A percentile compares a stretch with the other conserved stretches of the same genome.
phyloP scores from a whole-genome alignment of 2,329 filamentous ascomycete species.

The Cryphonectria carpinicola region DNA sequence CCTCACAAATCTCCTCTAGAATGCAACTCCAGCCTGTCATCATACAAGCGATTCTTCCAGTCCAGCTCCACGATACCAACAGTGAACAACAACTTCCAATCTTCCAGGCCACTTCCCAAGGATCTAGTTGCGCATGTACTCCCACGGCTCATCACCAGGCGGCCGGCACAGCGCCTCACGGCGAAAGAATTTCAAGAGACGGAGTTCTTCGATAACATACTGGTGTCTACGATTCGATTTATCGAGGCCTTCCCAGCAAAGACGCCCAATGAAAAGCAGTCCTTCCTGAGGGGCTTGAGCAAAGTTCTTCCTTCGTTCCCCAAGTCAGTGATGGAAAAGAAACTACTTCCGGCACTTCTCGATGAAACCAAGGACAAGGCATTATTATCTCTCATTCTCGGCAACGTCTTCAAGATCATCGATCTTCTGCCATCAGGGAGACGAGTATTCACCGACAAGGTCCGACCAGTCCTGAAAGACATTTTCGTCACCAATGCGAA shows the following conservation, averaged over 20 bases:
- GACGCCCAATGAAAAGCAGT: slow-evolving; percentile 85
- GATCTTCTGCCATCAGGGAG: slow-evolving; percentile 76
- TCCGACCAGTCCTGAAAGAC: slow-evolving; percentile 82
- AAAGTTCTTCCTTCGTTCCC: slow-evolving; percentile 92
- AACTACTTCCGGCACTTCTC: slow-evolving; percentile 83
- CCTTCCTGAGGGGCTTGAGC: slow-evolving; percentile 86
- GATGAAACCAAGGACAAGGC: slow-evolving; percentile 95
- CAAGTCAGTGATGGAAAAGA: slow-evolving; percentile 91
- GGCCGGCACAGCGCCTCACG: slow-evolving; percentile 84
- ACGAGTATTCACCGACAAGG: slow-evolving; percentile 79
- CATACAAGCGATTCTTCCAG: slow-evolving; percentile 83
- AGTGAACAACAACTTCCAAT: slow-evolving; percentile 81
- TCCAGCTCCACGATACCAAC: slow-evolving; percentile 80
- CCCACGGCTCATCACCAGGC: slow-evolving; percentile 82
- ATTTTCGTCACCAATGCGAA: slow-evolving; percentile 72
- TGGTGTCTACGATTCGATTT: slow-evolving; percentile 95
- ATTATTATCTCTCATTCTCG: slow-evolving; percentile 79
- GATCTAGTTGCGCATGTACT: slow-evolving; percentile 78
- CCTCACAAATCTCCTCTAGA: slow-evolving; percentile 88
- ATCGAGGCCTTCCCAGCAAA: slow-evolving; percentile 90
- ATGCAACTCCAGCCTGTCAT: slow-evolving; percentile 76
- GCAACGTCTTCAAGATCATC: slow-evolving; percentile 91
- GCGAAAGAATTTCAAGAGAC: slow-evolving; percentile 93
- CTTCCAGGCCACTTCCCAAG: slow-evolving; percentile 75
- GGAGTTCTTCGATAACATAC: slow-evolving; percentile 94